These are phyloP conservation scores for Grammothele lineata DNA, from an alignment of 768 basidiomycete genomes.

Conservation along the genomic window DNA sequence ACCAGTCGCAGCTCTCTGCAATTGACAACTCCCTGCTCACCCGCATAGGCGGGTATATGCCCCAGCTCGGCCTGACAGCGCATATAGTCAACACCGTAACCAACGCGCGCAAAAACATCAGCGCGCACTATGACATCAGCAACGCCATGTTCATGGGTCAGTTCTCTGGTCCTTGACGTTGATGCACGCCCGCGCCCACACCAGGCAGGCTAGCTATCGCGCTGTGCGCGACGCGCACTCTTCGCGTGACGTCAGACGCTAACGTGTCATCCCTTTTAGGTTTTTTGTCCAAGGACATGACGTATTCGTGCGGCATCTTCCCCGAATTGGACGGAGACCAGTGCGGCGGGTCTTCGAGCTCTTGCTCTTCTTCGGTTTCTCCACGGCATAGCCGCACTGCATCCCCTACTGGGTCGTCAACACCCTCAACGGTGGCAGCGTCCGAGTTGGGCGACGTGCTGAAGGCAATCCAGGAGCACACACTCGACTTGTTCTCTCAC, in stretches of 20 bases:
- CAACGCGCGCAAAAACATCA: constrained; percentile 64
- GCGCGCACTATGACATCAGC: constrained; percentile 75
- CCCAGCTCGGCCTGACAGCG: constrained; percentile 51
- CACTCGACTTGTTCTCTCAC: neutral
- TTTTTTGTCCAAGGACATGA: constrained; percentile 69
- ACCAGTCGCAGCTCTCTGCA: constrained; percentile 45
- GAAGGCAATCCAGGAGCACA: neutral
- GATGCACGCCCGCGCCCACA: neutral
- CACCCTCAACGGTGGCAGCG: constrained; percentile 4
- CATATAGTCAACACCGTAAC: constrained; percentile 63
- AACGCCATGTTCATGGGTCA: constrained; percentile 69
- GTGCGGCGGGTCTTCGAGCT: constrained; percentile 11
- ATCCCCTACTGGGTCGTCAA: constrained; percentile 9
- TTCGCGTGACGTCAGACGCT: neutral
- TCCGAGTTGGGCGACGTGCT: constrained; percentile 5
- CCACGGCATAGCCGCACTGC: neutral
- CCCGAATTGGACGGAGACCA: constrained; percentile 58
- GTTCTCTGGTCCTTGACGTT: constrained; percentile 2
- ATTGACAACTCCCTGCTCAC: constrained; percentile 45
- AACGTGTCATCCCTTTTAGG: constrained; percentile 29
- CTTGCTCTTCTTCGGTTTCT: neutral
- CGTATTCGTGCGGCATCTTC: constrained; percentile 73
- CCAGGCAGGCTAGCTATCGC: neutral
- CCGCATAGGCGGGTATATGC: constrained; percentile 44
- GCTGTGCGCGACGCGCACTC: neutral